Conservation (phyloP, 257 asterid species). For the Fraxinus excelsior region DNA sequence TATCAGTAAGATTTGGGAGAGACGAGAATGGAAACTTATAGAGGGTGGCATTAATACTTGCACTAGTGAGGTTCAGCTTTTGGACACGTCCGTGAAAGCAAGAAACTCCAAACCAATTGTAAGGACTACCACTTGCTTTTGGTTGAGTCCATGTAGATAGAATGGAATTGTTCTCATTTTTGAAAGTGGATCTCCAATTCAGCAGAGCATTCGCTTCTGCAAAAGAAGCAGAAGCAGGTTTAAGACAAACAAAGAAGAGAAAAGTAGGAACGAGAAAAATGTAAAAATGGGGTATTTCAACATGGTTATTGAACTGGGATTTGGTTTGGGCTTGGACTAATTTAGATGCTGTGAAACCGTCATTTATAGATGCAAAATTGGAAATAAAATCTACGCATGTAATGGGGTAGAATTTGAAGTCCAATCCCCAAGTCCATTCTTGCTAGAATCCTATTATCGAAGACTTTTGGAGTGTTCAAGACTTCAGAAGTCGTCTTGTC, state of each 20-base stretch:
- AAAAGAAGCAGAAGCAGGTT: neutral
- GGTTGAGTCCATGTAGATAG: too few species aligned
- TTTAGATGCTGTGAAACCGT: neutral
- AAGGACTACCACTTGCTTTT: too few species aligned
- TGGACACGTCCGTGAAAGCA: too few species aligned
- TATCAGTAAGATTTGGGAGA: too few species aligned
- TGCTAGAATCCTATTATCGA: neutral
- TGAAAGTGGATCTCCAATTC: neutral
- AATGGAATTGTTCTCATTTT: too few species aligned
- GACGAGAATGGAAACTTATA: too few species aligned
- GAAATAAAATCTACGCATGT: neutral
- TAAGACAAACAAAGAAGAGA: neutral
- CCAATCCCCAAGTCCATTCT: neutral
- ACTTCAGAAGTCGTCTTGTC: neutral
- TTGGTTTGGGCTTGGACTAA: neutral
- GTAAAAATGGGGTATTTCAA: neutral
- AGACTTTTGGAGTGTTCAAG: neutral
- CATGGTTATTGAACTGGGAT: neutral
- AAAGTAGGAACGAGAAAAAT: neutral
- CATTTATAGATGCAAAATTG: neutral
- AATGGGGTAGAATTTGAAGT: neutral
- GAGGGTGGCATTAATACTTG: too few species aligned
- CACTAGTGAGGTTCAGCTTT: too few species aligned
- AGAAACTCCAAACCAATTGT: too few species aligned
- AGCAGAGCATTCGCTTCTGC: slow-evolving; percentile 17